Evolutionary conservation across 768 basidiomycete species (phyloP), one percentile per base, ranked within the genome.

Genomic region (Strobilomyces dryophilus): DNA sequence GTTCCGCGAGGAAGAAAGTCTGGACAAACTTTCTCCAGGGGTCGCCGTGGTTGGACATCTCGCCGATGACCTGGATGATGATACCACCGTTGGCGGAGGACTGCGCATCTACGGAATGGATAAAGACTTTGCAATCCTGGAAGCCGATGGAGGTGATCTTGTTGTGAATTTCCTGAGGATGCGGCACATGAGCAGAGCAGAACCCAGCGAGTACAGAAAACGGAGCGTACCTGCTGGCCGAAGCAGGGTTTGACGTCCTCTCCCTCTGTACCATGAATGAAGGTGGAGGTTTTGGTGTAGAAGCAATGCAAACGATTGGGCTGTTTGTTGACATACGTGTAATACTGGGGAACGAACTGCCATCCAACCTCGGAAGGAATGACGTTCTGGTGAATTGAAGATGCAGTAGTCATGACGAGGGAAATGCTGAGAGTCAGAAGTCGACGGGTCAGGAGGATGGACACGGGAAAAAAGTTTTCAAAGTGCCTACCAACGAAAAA

Each of bases 261-360:
- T 52, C 95, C 95, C 78, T 98, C 97, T 49, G 89, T 91, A 53
- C 94, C 94, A 73, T 98, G 97, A 71, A 90, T 87, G 74, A 98
- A 95, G 61, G 95, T 97, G 45, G 94, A 97, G 66, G 82, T 83
- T 83, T 98, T 98, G 71, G 87, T 97, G 80, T 98, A 98, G 78
- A 98, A 98, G 75, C 93, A 94, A 75, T 99, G 97, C 63, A 98
- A 83, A 72, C 93, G 89, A 74, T 89, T 79, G 66, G 95, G 95
- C 57, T 94, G 86, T 76, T 97, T 94, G 83, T 98, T 97, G 71
- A 99, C 89, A 79, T 91, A 95, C 64, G 91, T 95, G 77, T 99
- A 99, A 77, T 98, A 98, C 74, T 99, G 95, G 45, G 93, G 92
- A 62, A 97, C 94, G 76, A 98, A 98, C 75, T 98, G 94, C 93